Conservation (phyloP, 768 basidiomycete genomes). For the Tulasnella sp. region DNA sequence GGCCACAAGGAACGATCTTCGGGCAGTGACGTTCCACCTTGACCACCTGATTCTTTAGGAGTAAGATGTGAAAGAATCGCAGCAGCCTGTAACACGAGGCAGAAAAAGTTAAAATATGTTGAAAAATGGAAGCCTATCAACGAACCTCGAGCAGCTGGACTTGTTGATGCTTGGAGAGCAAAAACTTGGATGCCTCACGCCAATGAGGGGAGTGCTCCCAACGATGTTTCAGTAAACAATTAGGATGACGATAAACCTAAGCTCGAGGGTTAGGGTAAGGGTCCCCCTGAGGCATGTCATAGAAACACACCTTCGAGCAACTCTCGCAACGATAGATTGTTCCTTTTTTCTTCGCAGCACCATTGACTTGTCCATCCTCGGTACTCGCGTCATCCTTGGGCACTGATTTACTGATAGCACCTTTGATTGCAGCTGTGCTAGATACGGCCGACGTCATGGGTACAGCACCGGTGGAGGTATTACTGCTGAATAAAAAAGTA, state of each 20-base stretch:
- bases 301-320: slow-evolving; percentile 64
- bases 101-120: slow-evolving; percentile 3
- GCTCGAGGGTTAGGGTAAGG: background rate
- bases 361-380: too few species aligned
- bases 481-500: background rate
- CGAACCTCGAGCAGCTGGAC: slow-evolving; percentile 87
- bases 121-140: slow-evolving; percentile 1
- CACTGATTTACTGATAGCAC: too few species aligned
- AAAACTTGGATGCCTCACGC: slow-evolving; percentile 82
- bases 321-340: slow-evolving; percentile 85
- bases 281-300: background rate
- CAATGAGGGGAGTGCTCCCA: slow-evolving; percentile 98
- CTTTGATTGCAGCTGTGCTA: too few species aligned
- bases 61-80: slow-evolving; percentile 86
- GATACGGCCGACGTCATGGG: background rate
- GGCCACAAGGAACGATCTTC: slow-evolving; percentile 93
- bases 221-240: slow-evolving; percentile 91
- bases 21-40: slow-evolving; percentile 55
- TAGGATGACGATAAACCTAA: slow-evolving; percentile 52
- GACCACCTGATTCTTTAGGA: slow-evolving; percentile 36
- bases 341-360: slow-evolving; percentile 54
- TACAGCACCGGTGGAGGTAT: background rate
- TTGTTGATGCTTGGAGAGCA: slow-evolving; percentile 92
- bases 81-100: slow-evolving; percentile 47
- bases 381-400: too few species aligned